phyloP scores from a whole-genome alignment of 2,329 filamentous ascomycete genomes.

The Apiospora marii region DNA sequence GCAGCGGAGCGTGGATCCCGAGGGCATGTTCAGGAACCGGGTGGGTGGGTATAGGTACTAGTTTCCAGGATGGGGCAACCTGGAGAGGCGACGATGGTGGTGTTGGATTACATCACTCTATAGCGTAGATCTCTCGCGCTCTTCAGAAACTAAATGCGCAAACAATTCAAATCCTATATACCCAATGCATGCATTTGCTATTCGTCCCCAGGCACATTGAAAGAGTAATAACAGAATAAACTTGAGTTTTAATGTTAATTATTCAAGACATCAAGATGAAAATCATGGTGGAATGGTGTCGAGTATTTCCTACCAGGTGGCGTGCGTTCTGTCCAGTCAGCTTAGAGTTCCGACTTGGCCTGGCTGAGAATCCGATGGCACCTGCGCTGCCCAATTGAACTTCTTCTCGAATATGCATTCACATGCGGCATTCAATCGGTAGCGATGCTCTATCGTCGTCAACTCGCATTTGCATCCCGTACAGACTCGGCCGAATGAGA shows the following conservation, averaged over 20 bases:
- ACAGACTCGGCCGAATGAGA: neutral
- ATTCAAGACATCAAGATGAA: too few relatives aligned
- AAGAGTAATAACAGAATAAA: too few relatives aligned
- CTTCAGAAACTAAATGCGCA: too few relatives aligned
- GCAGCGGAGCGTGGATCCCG: slow-evolving; percentile 10
- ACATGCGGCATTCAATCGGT: neutral
- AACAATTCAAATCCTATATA: too few relatives aligned
- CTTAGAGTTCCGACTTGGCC: neutral
- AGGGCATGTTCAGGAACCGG: slow-evolving; percentile 6
- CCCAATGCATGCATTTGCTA: too few relatives aligned
- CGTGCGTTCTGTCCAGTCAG: neutral
- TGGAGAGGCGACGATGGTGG: neutral
- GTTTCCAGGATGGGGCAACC: neutral
- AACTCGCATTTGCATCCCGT: neutral
- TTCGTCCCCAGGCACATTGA: too few relatives aligned
- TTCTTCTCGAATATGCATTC: neutral
- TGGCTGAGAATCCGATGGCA: neutral
- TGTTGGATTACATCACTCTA: neutral
- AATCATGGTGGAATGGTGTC: too few relatives aligned
- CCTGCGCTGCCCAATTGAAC: too few relatives aligned
- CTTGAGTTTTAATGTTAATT: too few relatives aligned
- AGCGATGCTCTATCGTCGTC: neutral
- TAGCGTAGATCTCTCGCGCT: too few relatives aligned
- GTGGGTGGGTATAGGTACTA: slow-evolving; percentile 12
- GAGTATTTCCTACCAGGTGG: too few relatives aligned